Base-by-base conservation (phyloP, 2,329 filamentous ascomycete species). In the Pseudogymnoascus sp. region DNA sequence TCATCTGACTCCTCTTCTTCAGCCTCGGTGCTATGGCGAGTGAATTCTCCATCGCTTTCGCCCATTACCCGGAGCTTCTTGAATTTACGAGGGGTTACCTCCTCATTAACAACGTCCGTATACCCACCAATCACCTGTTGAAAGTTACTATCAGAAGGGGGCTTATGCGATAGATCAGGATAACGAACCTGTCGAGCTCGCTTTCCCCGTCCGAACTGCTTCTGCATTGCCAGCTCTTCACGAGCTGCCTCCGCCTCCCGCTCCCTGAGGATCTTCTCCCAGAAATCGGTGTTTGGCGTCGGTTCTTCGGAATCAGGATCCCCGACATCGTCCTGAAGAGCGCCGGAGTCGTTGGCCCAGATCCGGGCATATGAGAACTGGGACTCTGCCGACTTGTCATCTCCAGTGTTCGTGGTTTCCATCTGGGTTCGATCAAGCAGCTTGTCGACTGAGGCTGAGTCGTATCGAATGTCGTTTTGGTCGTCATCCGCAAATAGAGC, bases 321-420 rank as follows among this genome's bases (percentile, higher is more conserved):
- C 50, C 84, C 79, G 21, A 89, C 73, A 24, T 84, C 81, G 16
- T 89, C 87, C 59, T 87, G 82, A 5, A 96, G 79, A 0, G 80
- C 79, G 6, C 83, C 85, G 68, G 86, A 84, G 37, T 96, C 89
- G 70, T 96, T 96, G 3, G 88, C 89, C 95, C 95, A 99, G 1
- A 99, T 88, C 50, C 91, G 85, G 40, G 93, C 93, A 74, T 95
- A 91, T 4, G 89, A 91, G 74, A 97, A 99, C 63, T 93, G 89
- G 0, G 86, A 88, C 72, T 96, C 90, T 0, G 86, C 85, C 0
- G 82, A 79, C 21, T 79, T 75, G 59, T 91, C 86, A 2, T 86
- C 81, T 8, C 84, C 83, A 1, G 81, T 78, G 63, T 82, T 81
- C 0, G 87, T 90, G 67, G 90, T 85, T 72, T 96, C 91, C 29